Base-by-base conservation (phyloP, 106 monocot genomes). In the Triglochin maritima region DNA sequence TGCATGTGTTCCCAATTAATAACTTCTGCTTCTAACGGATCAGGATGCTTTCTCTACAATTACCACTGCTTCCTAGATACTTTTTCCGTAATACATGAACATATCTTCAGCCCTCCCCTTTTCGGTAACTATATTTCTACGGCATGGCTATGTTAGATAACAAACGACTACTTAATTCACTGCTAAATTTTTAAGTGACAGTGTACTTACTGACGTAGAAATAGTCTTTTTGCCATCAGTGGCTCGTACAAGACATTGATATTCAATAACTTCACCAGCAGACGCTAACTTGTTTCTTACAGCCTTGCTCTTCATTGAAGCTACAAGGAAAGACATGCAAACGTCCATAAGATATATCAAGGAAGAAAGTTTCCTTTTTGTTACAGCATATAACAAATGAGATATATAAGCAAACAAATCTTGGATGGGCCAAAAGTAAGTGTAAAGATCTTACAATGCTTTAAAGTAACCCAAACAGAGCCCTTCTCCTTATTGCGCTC, bases 381-480 rank as follows among this genome's bases (percentile, higher is more conserved):
- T 62, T 62, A 16, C 67, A 17, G 41, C 29, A 5, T 17, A 67
- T 47, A 47, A 29, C 46, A 48, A 65, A 1, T 6, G 48, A 52
- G 17, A 67, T 6, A 13, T 59, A 2, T 4, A 63, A 65, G 16
- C 4, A 45, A 65, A 49, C 4, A 55, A 29, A 29, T 29, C 29
- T 29, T 29, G 29, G 29, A 29, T 29, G 29, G 29, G 29, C 29
- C 29, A 29, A 29, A 29, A 29, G 29, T 29, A 29, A 29, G 29
- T 29, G 29, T 29, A 58, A 64, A 64, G 53, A 41, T 65, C 74
- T 73, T 64, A 94, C 94, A 90, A 49, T 83, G 79, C 62, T 96
- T 96, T 17, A 96, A 60, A 16, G 95, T 90, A 77, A 90, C 90
- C 95, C 95, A 96, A 49, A 90, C 83, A 56, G 90, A 96, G 62